Percentiles rank a stretch among this genome's conserved stretches.
Evolutionary conservation across 2,329 filamentous ascomycete species (phyloP).

Genomic region (Knufia petricola): DNA sequence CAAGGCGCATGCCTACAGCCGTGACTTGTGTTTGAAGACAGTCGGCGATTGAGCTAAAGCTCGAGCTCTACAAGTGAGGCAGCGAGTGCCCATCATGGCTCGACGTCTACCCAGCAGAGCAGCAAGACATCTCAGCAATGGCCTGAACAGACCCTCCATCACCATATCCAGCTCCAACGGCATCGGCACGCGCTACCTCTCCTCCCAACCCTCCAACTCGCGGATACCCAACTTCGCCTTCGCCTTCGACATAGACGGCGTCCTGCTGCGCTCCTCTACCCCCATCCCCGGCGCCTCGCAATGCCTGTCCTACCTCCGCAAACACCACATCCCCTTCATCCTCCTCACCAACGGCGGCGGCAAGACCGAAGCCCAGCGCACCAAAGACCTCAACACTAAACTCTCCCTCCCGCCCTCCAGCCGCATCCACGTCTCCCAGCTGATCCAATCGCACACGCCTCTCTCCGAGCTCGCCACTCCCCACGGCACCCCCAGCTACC

Average conservation of each 20-base stretch:
- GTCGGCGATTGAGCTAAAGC: no score
- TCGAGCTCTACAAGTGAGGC: no score
- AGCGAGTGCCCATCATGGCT: background rate
- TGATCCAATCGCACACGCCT: slow-evolving; percentile 86
- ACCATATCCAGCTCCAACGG: background rate
- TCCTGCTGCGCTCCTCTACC: slow-evolving; percentile 74
- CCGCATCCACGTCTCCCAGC: slow-evolving; percentile 55
- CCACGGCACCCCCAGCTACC: slow-evolving; percentile 29
- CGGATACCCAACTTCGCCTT: slow-evolving; percentile 4
- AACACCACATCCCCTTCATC: slow-evolving; percentile 76
- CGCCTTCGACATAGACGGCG: slow-evolving; percentile 68
- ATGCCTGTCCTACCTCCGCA: slow-evolving; percentile 62
- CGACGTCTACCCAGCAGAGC: background rate
- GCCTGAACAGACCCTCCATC: background rate
- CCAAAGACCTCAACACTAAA: slow-evolving; percentile 57
- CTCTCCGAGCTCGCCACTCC: slow-evolving; percentile 53
- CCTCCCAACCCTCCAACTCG: slow-evolving; percentile 2
- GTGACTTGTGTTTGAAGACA: no score
- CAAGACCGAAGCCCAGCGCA: slow-evolving; percentile 65
- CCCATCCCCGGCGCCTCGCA: slow-evolving; percentile 69
- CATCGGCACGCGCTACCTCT: background rate
- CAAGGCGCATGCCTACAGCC: background rate
- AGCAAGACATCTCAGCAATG: background rate
- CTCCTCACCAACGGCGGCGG: slow-evolving; percentile 94
- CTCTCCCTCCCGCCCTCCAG: slow-evolving; percentile 43